Evolutionary conservation across 805 yeast genomes (phyloP), one percentile per base, ranked within the genome.

Genomic region (Peterozyma xylosa): DNA sequence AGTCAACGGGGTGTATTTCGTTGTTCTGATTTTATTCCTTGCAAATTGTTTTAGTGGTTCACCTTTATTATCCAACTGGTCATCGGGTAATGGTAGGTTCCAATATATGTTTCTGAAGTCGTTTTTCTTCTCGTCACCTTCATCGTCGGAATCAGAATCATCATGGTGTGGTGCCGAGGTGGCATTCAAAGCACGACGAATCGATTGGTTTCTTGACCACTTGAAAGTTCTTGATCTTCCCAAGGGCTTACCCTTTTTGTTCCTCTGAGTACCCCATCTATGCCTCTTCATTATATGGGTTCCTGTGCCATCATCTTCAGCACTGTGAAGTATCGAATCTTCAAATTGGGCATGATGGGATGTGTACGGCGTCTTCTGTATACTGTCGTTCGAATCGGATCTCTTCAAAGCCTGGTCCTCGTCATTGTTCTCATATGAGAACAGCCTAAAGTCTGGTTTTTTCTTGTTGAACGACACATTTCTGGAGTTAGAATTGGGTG

Each of bases 231-330:
- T 81, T 14, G 80, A 73, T 50, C 90, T 66, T 7, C 73, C 72
- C 38, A 63, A 60, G 17, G 93, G 90, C 39, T 73, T 70, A 9
- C 95, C 95, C 48, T 78, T 73, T 46, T 78, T 77, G 54, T 79
- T 76, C 52, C 96, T 73, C 51, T 84, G 87, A 3, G 97, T 90
- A 46, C 96, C 96, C 96, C 95, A 87, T 63, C 96, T 73, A 52
- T 82, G 76, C 54, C 95, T 73, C 51, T 82, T 79, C 78, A 85
- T 83, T 3, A 72, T 66, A 0, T 21, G 27, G 27, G 27, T 21
- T 4, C 27, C 27, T 21, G 84, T 69, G 13, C 67, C 72, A 32
- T 67, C 61, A 37, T 78, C 53, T 18, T 45, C 35, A 4, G 45
- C n/a, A 3, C 38, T 15, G 9, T 36, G 30, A 17, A n/a, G 15